Evolutionary conservation across 805 yeast species (phyloP).

Genomic region (Wickerhamomyces ciferrii): DNA sequence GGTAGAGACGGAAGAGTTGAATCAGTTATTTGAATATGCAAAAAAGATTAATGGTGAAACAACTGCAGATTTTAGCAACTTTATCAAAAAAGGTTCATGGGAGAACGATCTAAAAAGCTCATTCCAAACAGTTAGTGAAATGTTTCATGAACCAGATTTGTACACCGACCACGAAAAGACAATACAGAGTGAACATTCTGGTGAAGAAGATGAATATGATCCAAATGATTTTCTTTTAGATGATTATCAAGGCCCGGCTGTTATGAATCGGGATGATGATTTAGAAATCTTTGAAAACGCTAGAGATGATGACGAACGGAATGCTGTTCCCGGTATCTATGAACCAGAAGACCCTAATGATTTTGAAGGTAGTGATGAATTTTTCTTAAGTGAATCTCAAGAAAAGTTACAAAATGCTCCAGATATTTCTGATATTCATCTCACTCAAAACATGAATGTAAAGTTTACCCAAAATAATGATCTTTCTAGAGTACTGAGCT

Average conservation of each 20-base stretch:
- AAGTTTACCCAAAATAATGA: conserved; percentile 5
- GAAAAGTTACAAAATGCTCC: background rate
- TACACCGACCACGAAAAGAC: background rate
- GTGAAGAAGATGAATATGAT: background rate
- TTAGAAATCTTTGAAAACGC: conserved; percentile 3
- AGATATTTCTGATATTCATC: conserved; percentile 6
- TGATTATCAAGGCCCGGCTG: conserved; percentile 6
- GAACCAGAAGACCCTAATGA: background rate
- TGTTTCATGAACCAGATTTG: conserved; percentile 23
- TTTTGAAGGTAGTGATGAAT: background rate
- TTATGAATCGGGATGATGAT: conserved; percentile 4
- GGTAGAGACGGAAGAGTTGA: conserved; percentile 36
- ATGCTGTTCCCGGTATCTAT: background rate
- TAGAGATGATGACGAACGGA: conserved; percentile 5
- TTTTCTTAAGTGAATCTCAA: background rate
- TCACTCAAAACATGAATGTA: conserved; percentile 6
- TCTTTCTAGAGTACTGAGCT: conserved; percentile 4
- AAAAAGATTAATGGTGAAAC: conserved; percentile 12
- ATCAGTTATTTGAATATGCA: conserved; percentile 26
- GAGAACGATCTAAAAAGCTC: conserved; percentile 22
- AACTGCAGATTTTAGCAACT: conserved; percentile 10
- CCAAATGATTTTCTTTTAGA: conserved; percentile 4
- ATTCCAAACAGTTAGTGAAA: conserved; percentile 24
- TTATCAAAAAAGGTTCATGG: conserved; percentile 19
- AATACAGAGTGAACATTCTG: background rate